These are phyloP conservation scores for Voacanga thouarsii DNA, from an alignment of 257 asterid genomes.

Conservation along the genomic window DNA sequence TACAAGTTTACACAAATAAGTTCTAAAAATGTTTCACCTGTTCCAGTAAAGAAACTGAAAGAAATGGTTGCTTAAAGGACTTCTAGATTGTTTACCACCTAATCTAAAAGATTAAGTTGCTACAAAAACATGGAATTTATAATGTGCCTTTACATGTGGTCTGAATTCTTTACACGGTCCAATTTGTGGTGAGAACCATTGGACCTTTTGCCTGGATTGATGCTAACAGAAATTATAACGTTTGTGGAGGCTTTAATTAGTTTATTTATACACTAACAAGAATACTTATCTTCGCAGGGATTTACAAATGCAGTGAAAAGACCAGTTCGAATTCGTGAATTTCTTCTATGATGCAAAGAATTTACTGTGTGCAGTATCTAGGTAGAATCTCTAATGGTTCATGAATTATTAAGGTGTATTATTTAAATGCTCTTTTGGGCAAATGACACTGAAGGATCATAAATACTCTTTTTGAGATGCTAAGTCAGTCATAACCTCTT, in stretches of 20 bases:
- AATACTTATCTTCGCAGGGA: conserved; percentile 53
- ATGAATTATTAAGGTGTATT: background rate
- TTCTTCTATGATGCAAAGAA: conserved; percentile 42
- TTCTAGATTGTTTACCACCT: too few relatives aligned
- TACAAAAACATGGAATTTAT: too few relatives aligned
- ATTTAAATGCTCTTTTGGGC: background rate
- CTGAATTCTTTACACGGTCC: too few relatives aligned
- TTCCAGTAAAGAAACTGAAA: too few relatives aligned
- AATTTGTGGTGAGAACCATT: too few relatives aligned
- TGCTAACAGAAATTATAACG: background rate
- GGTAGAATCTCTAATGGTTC: background rate
- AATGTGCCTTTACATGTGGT: too few relatives aligned
- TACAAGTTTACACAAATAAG: background rate
- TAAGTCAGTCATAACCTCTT: background rate
- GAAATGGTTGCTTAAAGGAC: too few relatives aligned
- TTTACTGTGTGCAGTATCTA: background rate
- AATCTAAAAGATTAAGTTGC: too few relatives aligned
- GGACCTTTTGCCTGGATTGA: background rate
- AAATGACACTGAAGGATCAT: background rate
- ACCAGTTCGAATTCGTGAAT: conserved; percentile 78
- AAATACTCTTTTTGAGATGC: background rate
- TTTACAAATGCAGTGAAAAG: conserved; percentile 94
- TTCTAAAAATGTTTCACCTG: too few relatives aligned
- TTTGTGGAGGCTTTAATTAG: background rate
- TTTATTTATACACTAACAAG: background rate